Percentiles rank a stretch among this genome's conserved stretches.
phyloP scores from a whole-genome alignment of 1,139 yeast species.

The Suhomyces wounanorum region DNA sequence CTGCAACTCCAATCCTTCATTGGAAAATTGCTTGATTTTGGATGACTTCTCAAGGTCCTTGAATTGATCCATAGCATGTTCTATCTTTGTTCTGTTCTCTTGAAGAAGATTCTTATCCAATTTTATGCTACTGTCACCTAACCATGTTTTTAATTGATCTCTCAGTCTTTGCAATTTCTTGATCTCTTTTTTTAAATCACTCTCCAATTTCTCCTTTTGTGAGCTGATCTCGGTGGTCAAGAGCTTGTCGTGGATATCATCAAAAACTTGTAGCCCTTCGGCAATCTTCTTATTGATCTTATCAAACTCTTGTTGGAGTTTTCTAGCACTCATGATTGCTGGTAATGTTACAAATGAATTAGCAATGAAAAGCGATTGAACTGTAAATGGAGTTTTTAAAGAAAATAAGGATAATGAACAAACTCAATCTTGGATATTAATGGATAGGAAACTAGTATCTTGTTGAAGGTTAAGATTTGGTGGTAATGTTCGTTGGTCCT shows the following conservation, averaged over 20 bases:
- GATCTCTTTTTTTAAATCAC: constrained; percentile 92
- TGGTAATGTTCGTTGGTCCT: constrained; percentile 5
- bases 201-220: constrained; percentile 92
- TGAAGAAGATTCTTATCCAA: constrained; percentile 74
- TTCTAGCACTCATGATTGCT: constrained; percentile 44
- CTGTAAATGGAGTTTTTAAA: not conserved
- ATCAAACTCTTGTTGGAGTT: constrained; percentile 79
- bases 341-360: not conserved
- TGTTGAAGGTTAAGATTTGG: not conserved
- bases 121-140: constrained; percentile 88
- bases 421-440: not conserved
- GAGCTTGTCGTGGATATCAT: constrained; percentile 83
- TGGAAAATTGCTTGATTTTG: constrained; percentile 94
- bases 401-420: not conserved
- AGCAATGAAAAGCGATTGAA: not conserved
- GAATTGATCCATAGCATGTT: constrained; percentile 94
- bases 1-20: constrained; percentile 82
- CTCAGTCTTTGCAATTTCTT: constrained; percentile 92
- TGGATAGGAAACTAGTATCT: not conserved
- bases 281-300: constrained; percentile 91
- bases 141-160: constrained; percentile 96
- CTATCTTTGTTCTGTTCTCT: constrained; percentile 83
- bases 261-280: constrained; percentile 90
- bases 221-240: constrained; percentile 80
- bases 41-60: constrained; percentile 92